These are phyloP conservation scores for Thelonectria discophora DNA, from an alignment of 2,329 filamentous ascomycete species.

Conservation along the genomic window DNA sequence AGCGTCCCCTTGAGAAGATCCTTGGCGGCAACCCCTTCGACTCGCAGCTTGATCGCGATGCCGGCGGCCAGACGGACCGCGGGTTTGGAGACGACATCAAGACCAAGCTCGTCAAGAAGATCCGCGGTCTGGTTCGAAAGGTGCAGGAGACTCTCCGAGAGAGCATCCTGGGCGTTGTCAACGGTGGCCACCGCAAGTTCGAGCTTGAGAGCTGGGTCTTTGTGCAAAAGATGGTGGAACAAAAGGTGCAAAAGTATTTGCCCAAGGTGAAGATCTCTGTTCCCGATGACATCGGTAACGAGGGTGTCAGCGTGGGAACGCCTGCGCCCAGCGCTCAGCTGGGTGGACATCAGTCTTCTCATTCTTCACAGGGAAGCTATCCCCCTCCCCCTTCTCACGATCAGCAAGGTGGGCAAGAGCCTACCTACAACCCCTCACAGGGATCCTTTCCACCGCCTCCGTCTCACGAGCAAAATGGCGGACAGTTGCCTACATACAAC, in stretches of 20 bases:
- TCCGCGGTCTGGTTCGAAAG: slow-evolving; percentile 54
- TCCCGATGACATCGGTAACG: slow-evolving; percentile 58
- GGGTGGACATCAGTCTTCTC: slow-evolving; percentile 43
- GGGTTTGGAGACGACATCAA: slow-evolving; percentile 56
- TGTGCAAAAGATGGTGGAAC: slow-evolving; percentile 56
- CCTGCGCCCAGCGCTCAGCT: slow-evolving; percentile 46
- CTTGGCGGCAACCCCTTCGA: slow-evolving; percentile 58
- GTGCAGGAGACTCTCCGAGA: slow-evolving; percentile 57
- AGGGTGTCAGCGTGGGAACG: slow-evolving; percentile 54
- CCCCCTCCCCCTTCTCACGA: slow-evolving; percentile 20
- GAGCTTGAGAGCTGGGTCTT: slow-evolving; percentile 57
- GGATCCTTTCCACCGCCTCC: slow-evolving; percentile 24
- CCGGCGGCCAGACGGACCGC: slow-evolving; percentile 44
- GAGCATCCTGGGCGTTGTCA: slow-evolving; percentile 55
- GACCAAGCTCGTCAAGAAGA: slow-evolving; percentile 54
- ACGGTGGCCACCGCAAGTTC: slow-evolving; percentile 58
- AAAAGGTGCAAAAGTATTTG: slow-evolving; percentile 56
- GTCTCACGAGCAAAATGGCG: slow-evolving; percentile 27
- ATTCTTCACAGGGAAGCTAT: slow-evolving; percentile 34
- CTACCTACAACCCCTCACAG: slow-evolving; percentile 39
- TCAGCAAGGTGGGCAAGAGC: slow-evolving; percentile 30
- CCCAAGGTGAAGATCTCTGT: slow-evolving; percentile 56
- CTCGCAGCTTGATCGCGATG: slow-evolving; percentile 51
- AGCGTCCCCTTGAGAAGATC: slow-evolving; percentile 56
- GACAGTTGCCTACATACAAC: slow-evolving; percentile 37